Percentiles rank a stretch among this genome's conserved stretches.
Evolutionary conservation across 805 yeast species (phyloP).

Genomic region (Yamadazyma takamatsuzukensis): DNA sequence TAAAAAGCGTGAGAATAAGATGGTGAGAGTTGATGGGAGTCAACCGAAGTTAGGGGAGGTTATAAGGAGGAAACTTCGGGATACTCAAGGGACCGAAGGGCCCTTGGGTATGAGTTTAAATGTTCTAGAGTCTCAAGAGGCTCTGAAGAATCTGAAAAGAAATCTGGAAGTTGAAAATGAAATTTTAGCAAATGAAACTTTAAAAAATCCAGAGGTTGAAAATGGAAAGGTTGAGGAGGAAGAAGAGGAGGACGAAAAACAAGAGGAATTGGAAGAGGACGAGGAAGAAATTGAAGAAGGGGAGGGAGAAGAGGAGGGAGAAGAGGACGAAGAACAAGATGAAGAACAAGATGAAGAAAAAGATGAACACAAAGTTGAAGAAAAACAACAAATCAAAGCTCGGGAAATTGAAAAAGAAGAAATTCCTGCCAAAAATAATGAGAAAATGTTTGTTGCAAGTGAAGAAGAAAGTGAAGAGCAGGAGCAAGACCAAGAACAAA

Average conservation of each 20-base stretch:
- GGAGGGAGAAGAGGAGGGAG: not conserved
- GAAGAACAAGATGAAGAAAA: not conserved
- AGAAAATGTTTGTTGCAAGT: not conserved
- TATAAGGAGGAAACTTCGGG: not conserved
- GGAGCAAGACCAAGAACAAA: not conserved
- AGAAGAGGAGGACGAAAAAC: not conserved
- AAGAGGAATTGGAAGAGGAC: slow-evolving; percentile 1
- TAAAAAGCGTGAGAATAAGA: slow-evolving; percentile 53
- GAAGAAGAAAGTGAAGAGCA: slow-evolving; percentile 1
- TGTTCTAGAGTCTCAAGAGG: not conserved
- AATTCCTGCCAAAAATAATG: no score
- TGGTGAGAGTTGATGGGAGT: slow-evolving; percentile 67
- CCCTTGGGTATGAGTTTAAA: not conserved
- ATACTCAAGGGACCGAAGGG: not conserved
- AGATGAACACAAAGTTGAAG: not conserved
- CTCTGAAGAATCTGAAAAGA: not conserved
- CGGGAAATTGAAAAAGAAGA: slow-evolving; percentile 2
- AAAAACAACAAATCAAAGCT: not conserved
- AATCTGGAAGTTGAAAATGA: not conserved
- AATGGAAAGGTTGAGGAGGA: not conserved
- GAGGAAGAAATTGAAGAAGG: not conserved
- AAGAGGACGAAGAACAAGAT: slow-evolving; percentile 1
- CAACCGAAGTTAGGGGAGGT: slow-evolving; percentile 41
- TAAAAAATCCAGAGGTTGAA: no score
- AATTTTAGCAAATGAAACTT: no score